Evolutionary conservation across 2,329 filamentous ascomycete genomes (phyloP), one percentile per base, ranked within the genome.

Genomic region (Madurella mycetomatis): DNA sequence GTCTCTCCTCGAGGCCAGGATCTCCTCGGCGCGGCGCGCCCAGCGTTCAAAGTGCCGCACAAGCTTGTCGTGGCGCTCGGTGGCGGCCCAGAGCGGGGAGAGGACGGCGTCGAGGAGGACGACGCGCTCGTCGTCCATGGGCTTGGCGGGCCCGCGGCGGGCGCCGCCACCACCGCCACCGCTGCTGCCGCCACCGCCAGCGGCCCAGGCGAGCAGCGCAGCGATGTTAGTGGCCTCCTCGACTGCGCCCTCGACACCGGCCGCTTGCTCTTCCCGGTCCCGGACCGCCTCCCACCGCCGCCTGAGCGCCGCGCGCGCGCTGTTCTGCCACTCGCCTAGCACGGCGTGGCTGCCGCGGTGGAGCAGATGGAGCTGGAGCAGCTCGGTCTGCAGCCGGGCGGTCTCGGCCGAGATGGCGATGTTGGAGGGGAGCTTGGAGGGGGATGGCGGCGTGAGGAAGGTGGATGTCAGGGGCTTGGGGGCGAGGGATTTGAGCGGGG

Each of bases 321-420:
- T 84, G 2, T 70, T 75, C 55, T 77, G 76, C 82, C 84, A 88
- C 51, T 76, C 70, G 3, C 65, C 62, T 1, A 73, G 65, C 0
- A 76, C 76, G 2, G 65, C 57, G 1, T 67, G 68, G 3, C 80
- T 77, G 50, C 78, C 77, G 58, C 79, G 77, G 66, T 87, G 84
- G 18, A 88, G 67, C 8, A 88, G 70, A 47, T 85, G 82, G 8
- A 88, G 72, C 63, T 87, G 84, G 19, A 88, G 71, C 1, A 88
- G 74, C 65, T 86, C 82, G 1, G 83, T 79, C 66, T 88, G 85
- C 7, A 85, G 71, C 39, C 75, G 77, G 47, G 73, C 75, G 8
- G 76, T 83, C 67, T 84, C 81, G 49, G 79, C 80, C 1, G 80
- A 80, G 30, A 79, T 71, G 50, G 80, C 81, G 13, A 85, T 69